Percentiles rank a stretch among this genome's conserved stretches.
phyloP scores from a whole-genome alignment of 2,329 filamentous ascomycete species.

The Fusarium coffeatum region DNA sequence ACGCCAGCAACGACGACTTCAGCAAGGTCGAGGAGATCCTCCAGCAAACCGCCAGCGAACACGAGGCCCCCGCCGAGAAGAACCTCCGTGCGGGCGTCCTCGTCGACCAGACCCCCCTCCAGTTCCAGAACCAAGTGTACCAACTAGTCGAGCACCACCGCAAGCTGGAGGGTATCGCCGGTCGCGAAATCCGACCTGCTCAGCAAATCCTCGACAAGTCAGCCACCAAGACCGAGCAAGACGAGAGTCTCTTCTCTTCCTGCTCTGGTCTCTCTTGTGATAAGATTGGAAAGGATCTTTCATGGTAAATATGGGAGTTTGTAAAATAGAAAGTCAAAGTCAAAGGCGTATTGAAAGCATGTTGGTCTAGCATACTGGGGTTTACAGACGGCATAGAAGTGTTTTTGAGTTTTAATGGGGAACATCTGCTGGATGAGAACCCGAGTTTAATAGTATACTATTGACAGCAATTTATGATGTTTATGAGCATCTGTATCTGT shows the following conservation, averaged over 20 bases:
- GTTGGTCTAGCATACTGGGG: neutral
- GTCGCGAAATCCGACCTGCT: conserved; percentile 32
- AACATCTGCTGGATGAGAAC: neutral
- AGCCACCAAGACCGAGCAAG: conserved; percentile 30
- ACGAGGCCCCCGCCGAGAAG: conserved; percentile 26
- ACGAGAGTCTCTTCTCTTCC: conserved; percentile 28
- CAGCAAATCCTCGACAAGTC: conserved; percentile 30
- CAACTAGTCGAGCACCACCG: conserved; percentile 34
- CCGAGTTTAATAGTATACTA: neutral
- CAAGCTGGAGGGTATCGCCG: conserved; percentile 24
- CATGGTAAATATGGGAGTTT: conserved; percentile 14
- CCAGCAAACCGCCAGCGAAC: conserved; percentile 17
- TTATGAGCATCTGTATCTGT: neutral
- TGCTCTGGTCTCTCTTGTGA: conserved; percentile 33
- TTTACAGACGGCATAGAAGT: conserved; percentile 1
- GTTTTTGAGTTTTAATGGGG: neutral
- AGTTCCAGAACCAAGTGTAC: conserved; percentile 34
- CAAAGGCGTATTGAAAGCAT: conserved; percentile 2
- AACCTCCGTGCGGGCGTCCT: conserved; percentile 15
- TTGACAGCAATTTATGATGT: neutral
- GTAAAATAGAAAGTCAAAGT: conserved; percentile 21
- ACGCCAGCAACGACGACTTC: conserved; percentile 28
- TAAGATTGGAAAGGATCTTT: conserved; percentile 26
- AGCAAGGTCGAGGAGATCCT: conserved; percentile 19
- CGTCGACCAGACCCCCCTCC: conserved; percentile 17